Base-by-base conservation (phyloP, 805 yeast species). In the Lipomyces japonicus region DNA sequence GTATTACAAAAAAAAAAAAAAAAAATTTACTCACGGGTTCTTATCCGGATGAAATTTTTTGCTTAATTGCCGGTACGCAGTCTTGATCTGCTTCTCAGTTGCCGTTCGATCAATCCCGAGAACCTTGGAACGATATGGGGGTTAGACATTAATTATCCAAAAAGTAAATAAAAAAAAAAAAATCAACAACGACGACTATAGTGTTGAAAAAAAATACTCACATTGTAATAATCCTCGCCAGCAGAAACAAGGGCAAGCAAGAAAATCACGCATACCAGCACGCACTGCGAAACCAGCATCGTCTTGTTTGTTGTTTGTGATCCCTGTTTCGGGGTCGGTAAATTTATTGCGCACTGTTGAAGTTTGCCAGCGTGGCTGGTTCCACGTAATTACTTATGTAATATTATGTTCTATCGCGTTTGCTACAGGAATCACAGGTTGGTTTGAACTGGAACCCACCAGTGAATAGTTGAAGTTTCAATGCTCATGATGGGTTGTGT, bases 31-130 rank as follows among this genome's bases (percentile, higher is more conserved):
- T 19, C 39, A 62, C 3, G 84, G 82, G 65, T 91, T 93, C 71
- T 91, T 91, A 68, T 91, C 98, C 1, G 98, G 98, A 64, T 91
- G 98, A 68, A 78, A 88, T 64, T 86, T 86, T 66, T 87, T 84
- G 58, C 90, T 82, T 57, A 91, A 70, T 48, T 79, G 77, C 58
- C 95, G 73, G 66, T 90, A 90, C 0, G 96, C 96, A 45, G 81
- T 77, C 65, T 86, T 88, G 69, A 90, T 86, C 48, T 88, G 89
- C 59, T 77, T 81, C 22, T 87, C 96, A 44, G 75, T 75, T 0
- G 96, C 95, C 58, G 75, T 72, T 53, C 74, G 77, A 9, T 74
- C 62, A 3, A 93, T 75, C 0, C 95, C 97, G 9, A 91, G 73
- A 4, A 89, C 75, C 62, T 59, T n/a, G n/a, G n/a, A n/a, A n/a